Base-by-base conservation (phyloP, 1,139 yeast genomes). In the Wickerhamomyces sp. region DNA sequence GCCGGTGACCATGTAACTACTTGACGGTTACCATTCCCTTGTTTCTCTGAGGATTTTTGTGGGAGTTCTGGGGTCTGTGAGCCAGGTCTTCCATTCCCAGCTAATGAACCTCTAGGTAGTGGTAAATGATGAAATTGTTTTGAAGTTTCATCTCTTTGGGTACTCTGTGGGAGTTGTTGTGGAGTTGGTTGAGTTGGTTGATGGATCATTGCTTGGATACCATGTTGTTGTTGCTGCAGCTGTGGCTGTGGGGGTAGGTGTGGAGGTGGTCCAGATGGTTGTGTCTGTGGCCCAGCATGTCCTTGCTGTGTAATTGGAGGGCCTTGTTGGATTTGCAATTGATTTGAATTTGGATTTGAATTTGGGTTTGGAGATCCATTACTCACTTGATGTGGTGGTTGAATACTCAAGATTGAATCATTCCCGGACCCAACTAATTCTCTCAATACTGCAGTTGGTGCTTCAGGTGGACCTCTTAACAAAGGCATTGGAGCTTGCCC, bases 391-490 rank as follows among this genome's bases (percentile, higher is more conserved):
- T 45, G 52, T 33, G 48, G n/a, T 13, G 5, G 10, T 9, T 30
- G 18, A 26, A 10, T n/a, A 14, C 56, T 44, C 23, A 18, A 18
- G 23, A 18, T 18, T 45, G 45, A 42, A 35, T 32, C 50, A 66
- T 65, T 49, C 64, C 72, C 72, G 35, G 66, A 49, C 64, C 72
- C 72, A 36, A 76, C 74, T 31, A 75, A 61, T 50, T 76, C 81
- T 51, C 80, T 64, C 39, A 78, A 59, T 42, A 77, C 61, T 37
- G 62, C 64, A 40, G 66, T 60, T 7, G 82, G 80, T 18, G 78
- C 76, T 44, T 71, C 75, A 7, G 79, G 77, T 3, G 81, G 76
- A 10, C 70, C 71, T 53, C 76, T 64, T 46, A 73, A 64, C 1
- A 67, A 62, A 1, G 79, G 78, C 23, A 66, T 64, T 11, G 76